phyloP scores from a whole-genome alignment of 2,329 filamentous ascomycete species.

The Albophoma yamanashiensis region DNA sequence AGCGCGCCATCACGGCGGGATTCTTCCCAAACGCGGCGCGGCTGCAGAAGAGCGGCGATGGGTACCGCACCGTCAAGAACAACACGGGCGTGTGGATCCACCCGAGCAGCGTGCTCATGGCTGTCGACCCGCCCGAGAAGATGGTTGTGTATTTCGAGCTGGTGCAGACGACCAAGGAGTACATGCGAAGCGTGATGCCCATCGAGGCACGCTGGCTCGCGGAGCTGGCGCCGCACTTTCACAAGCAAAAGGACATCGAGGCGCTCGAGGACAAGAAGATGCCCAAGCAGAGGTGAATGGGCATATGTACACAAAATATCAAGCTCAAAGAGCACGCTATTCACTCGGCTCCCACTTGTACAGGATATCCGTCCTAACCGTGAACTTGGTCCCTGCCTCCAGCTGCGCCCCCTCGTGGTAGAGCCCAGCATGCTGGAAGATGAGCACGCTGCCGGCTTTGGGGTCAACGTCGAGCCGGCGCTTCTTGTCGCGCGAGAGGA shows the following conservation, averaged over 20 bases:
- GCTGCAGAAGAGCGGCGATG: slow-evolving; percentile 72
- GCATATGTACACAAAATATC: neutral
- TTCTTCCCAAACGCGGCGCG: slow-evolving; percentile 92
- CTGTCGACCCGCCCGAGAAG: slow-evolving; percentile 62
- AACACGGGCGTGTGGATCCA: slow-evolving; percentile 86
- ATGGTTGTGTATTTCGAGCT: slow-evolving; percentile 84
- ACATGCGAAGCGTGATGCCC: slow-evolving; percentile 80
- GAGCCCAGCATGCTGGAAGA: slow-evolving; percentile 45
- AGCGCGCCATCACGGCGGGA: slow-evolving; percentile 78
- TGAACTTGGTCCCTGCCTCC: slow-evolving; percentile 40
- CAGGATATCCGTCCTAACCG: slow-evolving; percentile 44
- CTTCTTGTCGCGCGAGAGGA: slow-evolving; percentile 32
- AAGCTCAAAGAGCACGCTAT: neutral
- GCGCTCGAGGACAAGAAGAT: slow-evolving; percentile 64
- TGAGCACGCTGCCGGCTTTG: slow-evolving; percentile 44
- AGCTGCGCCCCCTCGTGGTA: slow-evolving; percentile 45
- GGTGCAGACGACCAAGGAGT: slow-evolving; percentile 79
- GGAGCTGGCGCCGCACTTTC: slow-evolving; percentile 88
- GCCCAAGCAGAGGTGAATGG: slow-evolving; percentile 21
- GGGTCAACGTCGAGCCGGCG: slow-evolving; percentile 41
- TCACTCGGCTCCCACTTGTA: slow-evolving; percentile 23
- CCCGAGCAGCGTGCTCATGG: slow-evolving; percentile 71
- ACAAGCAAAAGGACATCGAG: slow-evolving; percentile 86
- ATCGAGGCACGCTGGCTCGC: slow-evolving; percentile 76
- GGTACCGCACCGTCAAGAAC: slow-evolving; percentile 86